Base-by-base conservation (phyloP, 2,329 filamentous ascomycete species). In the Byssothecium circinans region DNA sequence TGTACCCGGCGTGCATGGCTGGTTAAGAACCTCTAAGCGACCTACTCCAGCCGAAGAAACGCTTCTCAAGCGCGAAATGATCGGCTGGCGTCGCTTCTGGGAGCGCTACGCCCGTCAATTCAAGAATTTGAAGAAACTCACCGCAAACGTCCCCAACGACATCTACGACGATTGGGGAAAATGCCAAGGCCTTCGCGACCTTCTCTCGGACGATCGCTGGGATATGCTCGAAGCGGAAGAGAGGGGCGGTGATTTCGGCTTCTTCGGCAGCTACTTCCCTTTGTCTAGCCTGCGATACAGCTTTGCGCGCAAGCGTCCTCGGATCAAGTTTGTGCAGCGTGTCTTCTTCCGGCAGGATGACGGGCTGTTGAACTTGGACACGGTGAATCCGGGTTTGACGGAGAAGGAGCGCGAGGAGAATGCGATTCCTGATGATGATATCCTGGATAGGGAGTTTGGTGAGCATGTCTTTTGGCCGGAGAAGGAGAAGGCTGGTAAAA, bases 21-120 rank as follows among this genome's bases (percentile, higher is more conserved):
- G 57, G 60, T 41, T 58, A 7, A 57, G 59, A 15, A 38, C 48
- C 1, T 52, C 55, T 12, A 65, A 61, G 19, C 52, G 56, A 4
- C 52, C 59, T 3, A 60, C 55, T 4, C 54, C 51, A 12, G 62
- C 56, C 0, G 67, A 70, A 43, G 56, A 50, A 25, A 42, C 49
- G 17, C 58, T 70, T 34, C 57, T 70, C 46, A 35, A 56, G 20
- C 61, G 66, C 37, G 67, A 70, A 43, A 64, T 59, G 56, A 57
- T 54, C 20, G 68, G 67, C 12, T 70, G 68, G 67, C 60, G 64
- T 15, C 57, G 64, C 20, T 70, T 70, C 54, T 70, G 68, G 68
- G 54, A 55, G 8, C 61, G 68, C 14, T 70, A 70, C 36, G 66
- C 68, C 2, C 47, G 45, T 4, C 65, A 64, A 15, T 65, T 70